A percentile compares a stretch with the other conserved stretches of the same genome.
Evolutionary conservation across 306 rosid genomes (phyloP).

Genomic region (Vigna unguiculata): DNA sequence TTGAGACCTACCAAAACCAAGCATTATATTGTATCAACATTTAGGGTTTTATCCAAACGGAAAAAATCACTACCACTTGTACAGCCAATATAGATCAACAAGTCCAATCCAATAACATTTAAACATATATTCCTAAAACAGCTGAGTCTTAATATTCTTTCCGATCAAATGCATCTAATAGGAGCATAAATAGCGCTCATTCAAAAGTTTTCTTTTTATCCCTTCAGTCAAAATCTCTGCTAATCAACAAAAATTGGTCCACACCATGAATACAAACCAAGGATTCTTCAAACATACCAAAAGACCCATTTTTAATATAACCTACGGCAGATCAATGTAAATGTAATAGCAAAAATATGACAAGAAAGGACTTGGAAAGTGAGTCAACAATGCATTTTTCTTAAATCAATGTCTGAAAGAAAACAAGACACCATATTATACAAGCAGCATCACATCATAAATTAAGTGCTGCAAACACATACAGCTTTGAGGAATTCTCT

Average conservation of each 20-base stretch:
- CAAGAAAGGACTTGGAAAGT: conserved; percentile 16
- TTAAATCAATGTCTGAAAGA: background rate
- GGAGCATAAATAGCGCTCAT: conserved; percentile 12
- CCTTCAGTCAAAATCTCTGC: conserved; percentile 7
- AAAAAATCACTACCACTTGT: background rate
- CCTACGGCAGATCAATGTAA: conserved; percentile 4
- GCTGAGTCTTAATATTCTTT: background rate
- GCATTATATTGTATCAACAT: background rate
- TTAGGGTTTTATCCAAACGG: background rate
- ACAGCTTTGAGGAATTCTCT: conserved; percentile 95
- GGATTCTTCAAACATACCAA: conserved; percentile 18
- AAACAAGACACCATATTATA: conserved; percentile 17
- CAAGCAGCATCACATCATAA: conserved; percentile 5
- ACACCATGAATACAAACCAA: conserved; percentile 1
- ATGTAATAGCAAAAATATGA: conserved; percentile 10
- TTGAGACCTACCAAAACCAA: background rate
- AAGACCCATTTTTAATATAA: conserved; percentile 18
- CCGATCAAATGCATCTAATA: conserved; percentile 27
- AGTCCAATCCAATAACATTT: background rate
- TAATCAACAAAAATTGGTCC: conserved; percentile 18
- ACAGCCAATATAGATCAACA: background rate
- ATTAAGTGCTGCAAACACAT: conserved; percentile 48
- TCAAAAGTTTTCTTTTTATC: background rate
- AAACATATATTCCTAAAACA: background rate
- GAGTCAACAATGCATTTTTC: conserved; percentile 24